phyloP scores from a whole-genome alignment of 139 green algal genomes.

The Ulvella scutata region DNA sequence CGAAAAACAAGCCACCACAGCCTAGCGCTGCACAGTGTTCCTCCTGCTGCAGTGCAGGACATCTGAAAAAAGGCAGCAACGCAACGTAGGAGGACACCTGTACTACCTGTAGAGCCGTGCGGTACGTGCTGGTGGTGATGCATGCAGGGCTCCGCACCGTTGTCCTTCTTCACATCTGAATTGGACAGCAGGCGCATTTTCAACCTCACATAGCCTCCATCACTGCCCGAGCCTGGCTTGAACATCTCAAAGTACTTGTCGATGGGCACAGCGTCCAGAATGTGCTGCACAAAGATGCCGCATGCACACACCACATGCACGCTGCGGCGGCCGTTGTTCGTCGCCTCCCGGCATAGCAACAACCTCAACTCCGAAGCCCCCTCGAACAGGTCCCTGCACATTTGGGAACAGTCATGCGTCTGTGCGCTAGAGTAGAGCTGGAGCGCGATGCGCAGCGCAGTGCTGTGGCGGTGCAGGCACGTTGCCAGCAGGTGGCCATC shows the following conservation, averaged over 20 bases:
- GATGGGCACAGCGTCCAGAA: slow-evolving; percentile 76
- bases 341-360: slow-evolving; percentile 70
- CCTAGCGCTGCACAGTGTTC: too few relatives aligned
- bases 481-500: too few relatives aligned
- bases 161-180: not conserved
- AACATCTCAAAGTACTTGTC: slow-evolving; percentile 94
- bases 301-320: not conserved
- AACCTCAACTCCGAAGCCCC: slow-evolving; percentile 64
- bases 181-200: slow-evolving; percentile 21
- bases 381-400: slow-evolving; percentile 60
- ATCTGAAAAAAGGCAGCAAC: too few relatives aligned
- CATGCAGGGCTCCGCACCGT: too few relatives aligned
- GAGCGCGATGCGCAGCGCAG: too few relatives aligned
- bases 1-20: too few relatives aligned
- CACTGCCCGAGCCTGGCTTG: slow-evolving; percentile 54
- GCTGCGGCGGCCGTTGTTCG: not conserved
- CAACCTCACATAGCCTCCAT: slow-evolving; percentile 72
- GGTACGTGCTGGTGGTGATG: too few relatives aligned
- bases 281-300: slow-evolving; percentile 79
- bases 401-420: not conserved
- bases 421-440: too few relatives aligned
- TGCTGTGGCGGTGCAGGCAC: too few relatives aligned
- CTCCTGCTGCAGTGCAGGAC: too few relatives aligned
- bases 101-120: too few relatives aligned
- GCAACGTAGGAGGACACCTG: too few relatives aligned